phyloP scores from a whole-genome alignment of 2,329 filamentous ascomycete species.

The Monosporascus sp. region DNA sequence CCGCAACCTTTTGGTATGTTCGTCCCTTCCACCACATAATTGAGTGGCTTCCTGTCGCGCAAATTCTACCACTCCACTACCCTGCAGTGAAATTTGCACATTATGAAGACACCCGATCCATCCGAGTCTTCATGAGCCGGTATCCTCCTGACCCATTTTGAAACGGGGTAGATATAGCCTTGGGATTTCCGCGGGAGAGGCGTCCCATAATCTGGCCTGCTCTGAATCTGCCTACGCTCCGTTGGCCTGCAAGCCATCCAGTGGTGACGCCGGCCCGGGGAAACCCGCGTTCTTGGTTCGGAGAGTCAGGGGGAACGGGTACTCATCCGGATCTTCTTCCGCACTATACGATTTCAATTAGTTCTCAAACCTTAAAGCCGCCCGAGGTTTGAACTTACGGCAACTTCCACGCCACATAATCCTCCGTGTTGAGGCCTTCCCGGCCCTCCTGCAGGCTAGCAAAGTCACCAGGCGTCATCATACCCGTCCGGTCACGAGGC shows the following conservation, averaged over 20 bases:
- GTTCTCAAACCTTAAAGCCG: slow-evolving; percentile 6
- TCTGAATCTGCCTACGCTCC: slow-evolving; percentile 25
- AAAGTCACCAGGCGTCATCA: slow-evolving; percentile 99
- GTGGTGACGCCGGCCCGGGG: slow-evolving; percentile 33
- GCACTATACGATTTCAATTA: slow-evolving; percentile 52
- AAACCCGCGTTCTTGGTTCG: slow-evolving; percentile 40
- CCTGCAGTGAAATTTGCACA: too few species aligned
- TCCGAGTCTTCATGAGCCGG: too few species aligned
- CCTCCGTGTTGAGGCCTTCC: slow-evolving; percentile 89
- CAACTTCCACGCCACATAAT: slow-evolving; percentile 96
- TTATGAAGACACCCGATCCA: too few species aligned
- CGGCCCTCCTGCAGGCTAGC: slow-evolving; percentile 90
- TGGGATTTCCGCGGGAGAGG: too few species aligned
- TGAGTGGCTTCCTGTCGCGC: too few species aligned
- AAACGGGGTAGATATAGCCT: too few species aligned
- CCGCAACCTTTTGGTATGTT: too few species aligned
- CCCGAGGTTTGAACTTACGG: slow-evolving; percentile 63
- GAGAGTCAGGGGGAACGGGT: slow-evolving; percentile 54
- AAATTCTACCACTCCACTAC: too few species aligned
- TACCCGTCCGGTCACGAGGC: slow-evolving; percentile 81
- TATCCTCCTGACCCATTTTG: too few species aligned
- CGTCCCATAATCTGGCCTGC: not conserved
- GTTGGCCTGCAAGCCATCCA: slow-evolving; percentile 36
- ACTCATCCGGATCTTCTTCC: slow-evolving; percentile 83
- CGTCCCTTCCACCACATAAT: too few species aligned